Conservation (phyloP, 495 filamentous ascomycete genomes). For the Cryomyces minteri region DNA sequence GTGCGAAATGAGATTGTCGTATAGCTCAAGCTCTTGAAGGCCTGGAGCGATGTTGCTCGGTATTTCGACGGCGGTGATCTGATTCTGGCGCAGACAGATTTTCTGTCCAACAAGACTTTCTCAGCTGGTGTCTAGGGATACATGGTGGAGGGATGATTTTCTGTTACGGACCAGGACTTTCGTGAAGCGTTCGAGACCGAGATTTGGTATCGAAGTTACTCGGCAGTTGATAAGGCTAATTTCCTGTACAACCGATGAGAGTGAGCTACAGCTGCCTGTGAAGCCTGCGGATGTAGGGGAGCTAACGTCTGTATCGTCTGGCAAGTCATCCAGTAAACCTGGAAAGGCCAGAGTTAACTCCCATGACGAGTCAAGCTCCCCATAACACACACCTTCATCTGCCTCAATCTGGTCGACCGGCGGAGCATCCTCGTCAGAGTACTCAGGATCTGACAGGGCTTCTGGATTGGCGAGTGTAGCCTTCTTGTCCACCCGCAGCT, state of each 20-base stretch:
- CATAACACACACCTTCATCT: slow-evolving; percentile 48
- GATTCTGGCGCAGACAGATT: slow-evolving; percentile 88
- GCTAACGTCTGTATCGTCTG: slow-evolving; percentile 35
- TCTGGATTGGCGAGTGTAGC: slow-evolving; percentile 54
- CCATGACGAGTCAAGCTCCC: neutral
- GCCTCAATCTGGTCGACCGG: slow-evolving; percentile 59
- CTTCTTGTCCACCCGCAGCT: slow-evolving; percentile 54
- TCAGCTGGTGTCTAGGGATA: neutral
- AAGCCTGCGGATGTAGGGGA: slow-evolving; percentile 1
- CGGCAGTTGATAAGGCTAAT: slow-evolving; percentile 82
- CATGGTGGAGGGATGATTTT: neutral
- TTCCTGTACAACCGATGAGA: slow-evolving; percentile 30
- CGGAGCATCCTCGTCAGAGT: slow-evolving; percentile 66
- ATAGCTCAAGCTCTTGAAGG: slow-evolving; percentile 76
- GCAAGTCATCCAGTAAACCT: slow-evolving; percentile 52
- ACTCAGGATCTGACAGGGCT: slow-evolving; percentile 62
- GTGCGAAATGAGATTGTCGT: slow-evolving; percentile 92
- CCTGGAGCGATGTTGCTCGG: slow-evolving; percentile 43
- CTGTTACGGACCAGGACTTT: slow-evolving; percentile 37
- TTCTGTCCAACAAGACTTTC: slow-evolving; percentile 24
- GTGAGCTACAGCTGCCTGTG: neutral
- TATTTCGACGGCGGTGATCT: slow-evolving; percentile 59
- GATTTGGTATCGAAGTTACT: slow-evolving; percentile 57
- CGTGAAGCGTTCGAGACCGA: slow-evolving; percentile 66
- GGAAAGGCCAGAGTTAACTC: slow-evolving; percentile 1